Conservation (phyloP, 768 basidiomycete species). For the Amylocystis lapponica region DNA sequence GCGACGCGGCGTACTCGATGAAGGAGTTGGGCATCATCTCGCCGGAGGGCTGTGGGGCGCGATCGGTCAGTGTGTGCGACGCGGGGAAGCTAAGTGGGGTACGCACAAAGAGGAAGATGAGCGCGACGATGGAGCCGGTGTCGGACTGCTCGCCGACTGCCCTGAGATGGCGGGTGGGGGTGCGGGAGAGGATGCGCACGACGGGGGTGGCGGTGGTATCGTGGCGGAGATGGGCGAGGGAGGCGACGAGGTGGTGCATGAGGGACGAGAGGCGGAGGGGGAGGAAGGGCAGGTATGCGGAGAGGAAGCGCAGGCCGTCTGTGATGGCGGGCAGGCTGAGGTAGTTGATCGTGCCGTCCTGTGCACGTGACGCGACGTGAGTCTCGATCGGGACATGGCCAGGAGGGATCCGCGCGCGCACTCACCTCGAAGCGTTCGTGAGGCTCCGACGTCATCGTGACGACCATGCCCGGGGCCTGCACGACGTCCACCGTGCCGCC, state of each 20-base stretch:
- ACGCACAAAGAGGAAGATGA: slow-evolving; percentile 61
- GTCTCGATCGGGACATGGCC: not conserved
- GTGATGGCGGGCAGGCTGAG: slow-evolving; percentile 72
- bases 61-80: slow-evolving; percentile 1
- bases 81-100: not conserved
- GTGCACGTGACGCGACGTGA: not conserved
- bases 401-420: not conserved
- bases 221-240: slow-evolving; percentile 55
- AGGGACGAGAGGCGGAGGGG: slow-evolving; percentile 70
- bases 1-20: slow-evolving; percentile 63
- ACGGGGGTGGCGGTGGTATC: slow-evolving; percentile 54
- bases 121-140: slow-evolving; percentile 55
- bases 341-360: slow-evolving; percentile 88
- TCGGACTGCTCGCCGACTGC: slow-evolving; percentile 62
- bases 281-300: slow-evolving; percentile 74
- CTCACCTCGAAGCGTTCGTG: slow-evolving; percentile 78
- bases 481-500: slow-evolving; percentile 81
- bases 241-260: slow-evolving; percentile 51
- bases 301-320: slow-evolving; percentile 70
- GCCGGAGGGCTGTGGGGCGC: slow-evolving; percentile 46
- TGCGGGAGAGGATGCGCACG: slow-evolving; percentile 60
- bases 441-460: slow-evolving; percentile 51
- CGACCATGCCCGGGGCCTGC: slow-evolving; percentile 69
- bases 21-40: slow-evolving; percentile 68
- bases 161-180: slow-evolving; percentile 47